phyloP scores from a whole-genome alignment of 2,329 filamentous ascomycete genomes.

The Lasiodiplodia gonubiensis region DNA sequence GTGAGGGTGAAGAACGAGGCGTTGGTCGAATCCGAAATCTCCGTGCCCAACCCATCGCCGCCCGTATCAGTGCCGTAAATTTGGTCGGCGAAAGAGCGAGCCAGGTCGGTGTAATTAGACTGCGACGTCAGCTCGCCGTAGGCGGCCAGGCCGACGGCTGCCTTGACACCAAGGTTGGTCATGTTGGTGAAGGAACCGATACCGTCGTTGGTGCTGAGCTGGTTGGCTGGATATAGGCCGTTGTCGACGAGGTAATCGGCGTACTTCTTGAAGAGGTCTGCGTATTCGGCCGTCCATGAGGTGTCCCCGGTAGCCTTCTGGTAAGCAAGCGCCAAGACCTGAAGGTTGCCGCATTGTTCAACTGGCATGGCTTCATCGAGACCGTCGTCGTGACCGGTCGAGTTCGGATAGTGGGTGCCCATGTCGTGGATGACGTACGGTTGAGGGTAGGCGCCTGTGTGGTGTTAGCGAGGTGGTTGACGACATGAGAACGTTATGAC shows the following conservation, averaged over 20 bases:
- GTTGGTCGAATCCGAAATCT: slow-evolving; percentile 29
- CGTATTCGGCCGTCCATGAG: slow-evolving; percentile 45
- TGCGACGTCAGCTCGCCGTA: slow-evolving; percentile 49
- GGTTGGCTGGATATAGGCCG: slow-evolving; percentile 46
- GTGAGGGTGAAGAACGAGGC: slow-evolving; percentile 50
- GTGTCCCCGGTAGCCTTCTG: slow-evolving; percentile 47
- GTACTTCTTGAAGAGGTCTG: slow-evolving; percentile 43
- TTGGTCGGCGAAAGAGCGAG: slow-evolving; percentile 37
- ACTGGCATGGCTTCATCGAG: slow-evolving; percentile 51
- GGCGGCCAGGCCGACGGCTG: slow-evolving; percentile 54
- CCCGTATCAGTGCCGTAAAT: slow-evolving; percentile 27
- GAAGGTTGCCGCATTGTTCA: slow-evolving; percentile 50
- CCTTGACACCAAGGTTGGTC: slow-evolving; percentile 56
- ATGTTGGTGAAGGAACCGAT: slow-evolving; percentile 50
- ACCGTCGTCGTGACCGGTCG: slow-evolving; percentile 47
- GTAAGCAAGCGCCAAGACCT: slow-evolving; percentile 49
- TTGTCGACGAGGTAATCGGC: slow-evolving; percentile 51
- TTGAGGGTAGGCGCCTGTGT: slow-evolving; percentile 30
- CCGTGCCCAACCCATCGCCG: slow-evolving; percentile 28
- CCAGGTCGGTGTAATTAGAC: slow-evolving; percentile 45
- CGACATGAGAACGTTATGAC: no score
- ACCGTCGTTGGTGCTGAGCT: slow-evolving; percentile 53
- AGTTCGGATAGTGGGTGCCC: slow-evolving; percentile 50
- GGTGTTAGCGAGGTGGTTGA: not conserved
- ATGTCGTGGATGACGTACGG: slow-evolving; percentile 51